phyloP scores from a whole-genome alignment of 495 filamentous ascomycete species.

The Daldinia caldariorum region DNA sequence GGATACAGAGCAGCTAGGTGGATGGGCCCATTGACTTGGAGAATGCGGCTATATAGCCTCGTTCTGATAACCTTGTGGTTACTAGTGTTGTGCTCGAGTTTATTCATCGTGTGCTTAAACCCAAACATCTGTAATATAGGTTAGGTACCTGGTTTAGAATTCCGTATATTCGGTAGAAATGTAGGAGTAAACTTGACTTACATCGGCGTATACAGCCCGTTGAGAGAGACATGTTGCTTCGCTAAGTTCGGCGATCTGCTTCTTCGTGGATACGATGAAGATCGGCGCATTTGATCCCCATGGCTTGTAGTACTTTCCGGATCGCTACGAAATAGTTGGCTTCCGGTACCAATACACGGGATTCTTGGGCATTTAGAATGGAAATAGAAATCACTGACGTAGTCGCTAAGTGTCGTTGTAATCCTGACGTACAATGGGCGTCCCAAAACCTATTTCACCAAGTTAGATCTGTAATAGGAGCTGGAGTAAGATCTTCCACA shows the following conservation, averaged over 20 bases:
- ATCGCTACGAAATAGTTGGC: neutral
- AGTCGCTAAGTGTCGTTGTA: neutral
- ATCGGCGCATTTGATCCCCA: neutral
- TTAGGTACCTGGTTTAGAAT: neutral
- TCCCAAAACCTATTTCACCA: neutral
- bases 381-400: neutral
- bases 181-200: neutral
- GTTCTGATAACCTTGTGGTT: neutral
- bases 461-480: neutral
- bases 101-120: neutral
- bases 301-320: neutral
- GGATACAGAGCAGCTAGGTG: neutral
- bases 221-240: constrained; percentile 1
- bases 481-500: neutral
- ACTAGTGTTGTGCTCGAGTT: neutral
- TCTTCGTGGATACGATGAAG: neutral
- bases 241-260: constrained; percentile 1
- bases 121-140: neutral
- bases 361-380: neutral
- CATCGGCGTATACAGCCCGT: neutral
- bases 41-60: neutral
- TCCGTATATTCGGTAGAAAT: neutral
- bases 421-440: neutral
- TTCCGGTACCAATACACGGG: neutral
- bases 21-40: neutral